A percentile compares a stretch with the other conserved stretches of the same genome.
These are phyloP conservation scores for Stephanodiscus minutulus DNA, from an alignment of 108 stramenopile species.

Conservation along the genomic window DNA sequence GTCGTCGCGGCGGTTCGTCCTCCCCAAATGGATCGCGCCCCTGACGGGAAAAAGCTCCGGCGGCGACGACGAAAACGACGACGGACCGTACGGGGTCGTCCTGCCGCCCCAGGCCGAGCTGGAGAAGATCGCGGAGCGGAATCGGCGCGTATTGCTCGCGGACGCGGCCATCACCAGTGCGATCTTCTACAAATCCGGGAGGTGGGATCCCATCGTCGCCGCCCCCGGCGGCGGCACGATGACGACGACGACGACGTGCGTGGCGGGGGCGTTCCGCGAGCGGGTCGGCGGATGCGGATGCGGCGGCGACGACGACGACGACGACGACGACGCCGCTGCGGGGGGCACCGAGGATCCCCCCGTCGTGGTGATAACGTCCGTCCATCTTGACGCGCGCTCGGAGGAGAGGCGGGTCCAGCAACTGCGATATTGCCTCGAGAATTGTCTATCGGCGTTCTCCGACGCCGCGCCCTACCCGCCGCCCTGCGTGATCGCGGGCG, in stretches of 20 bases:
- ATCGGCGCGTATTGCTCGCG: slow-evolving; percentile 42
- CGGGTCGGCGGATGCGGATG: not conserved
- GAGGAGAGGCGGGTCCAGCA: slow-evolving; percentile 52
- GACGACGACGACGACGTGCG: slow-evolving; percentile 34
- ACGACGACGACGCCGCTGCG: no score
- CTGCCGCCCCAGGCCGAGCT: slow-evolving; percentile 46
- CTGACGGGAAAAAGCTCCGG: not conserved
- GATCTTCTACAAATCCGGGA: slow-evolving; percentile 40
- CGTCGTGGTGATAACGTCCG: slow-evolving; percentile 50
- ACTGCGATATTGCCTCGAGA: slow-evolving; percentile 42
- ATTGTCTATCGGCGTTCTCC: slow-evolving; percentile 6
- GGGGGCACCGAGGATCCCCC: slow-evolving; percentile 47
- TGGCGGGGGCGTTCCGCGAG: slow-evolving; percentile 27
- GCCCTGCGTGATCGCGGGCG: slow-evolving; percentile 53
- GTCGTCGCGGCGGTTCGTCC: slow-evolving; percentile 15
- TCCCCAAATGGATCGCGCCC: slow-evolving; percentile 50
- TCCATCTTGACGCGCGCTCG: slow-evolving; percentile 55
- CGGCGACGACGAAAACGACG: not conserved
- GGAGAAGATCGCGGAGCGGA: slow-evolving; percentile 53
- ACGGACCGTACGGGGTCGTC: slow-evolving; percentile 22
- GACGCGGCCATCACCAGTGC: slow-evolving; percentile 58
- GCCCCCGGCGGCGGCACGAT: not conserved
- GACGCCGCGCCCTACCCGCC: slow-evolving; percentile 9
- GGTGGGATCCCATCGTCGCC: slow-evolving; percentile 29
- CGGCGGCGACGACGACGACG: not conserved